These are phyloP conservation scores for Penicillium sp. DNA, from an alignment of 2,329 filamentous ascomycete genomes.

Conservation along the genomic window DNA sequence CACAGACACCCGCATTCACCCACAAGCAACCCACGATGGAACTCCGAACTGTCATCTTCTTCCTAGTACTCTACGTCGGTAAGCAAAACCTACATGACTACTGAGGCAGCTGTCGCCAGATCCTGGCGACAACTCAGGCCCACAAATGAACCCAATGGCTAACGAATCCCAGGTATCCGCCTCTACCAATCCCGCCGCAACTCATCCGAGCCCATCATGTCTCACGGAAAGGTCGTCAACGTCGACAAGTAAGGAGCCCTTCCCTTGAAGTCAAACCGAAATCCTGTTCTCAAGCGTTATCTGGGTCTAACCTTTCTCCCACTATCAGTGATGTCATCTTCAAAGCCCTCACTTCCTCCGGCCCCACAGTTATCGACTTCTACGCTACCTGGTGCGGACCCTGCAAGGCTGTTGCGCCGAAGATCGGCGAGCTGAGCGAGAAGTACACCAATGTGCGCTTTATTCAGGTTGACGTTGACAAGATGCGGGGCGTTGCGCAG, in stretches of 20 bases:
- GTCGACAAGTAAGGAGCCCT: slow-evolving; percentile 34
- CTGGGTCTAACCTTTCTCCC: background rate
- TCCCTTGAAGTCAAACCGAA: background rate
- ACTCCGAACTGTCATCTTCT: slow-evolving; percentile 20
- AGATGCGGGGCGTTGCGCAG: slow-evolving; percentile 49
- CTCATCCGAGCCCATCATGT: slow-evolving; percentile 23
- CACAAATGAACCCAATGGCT: background rate
- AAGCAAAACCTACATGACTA: background rate
- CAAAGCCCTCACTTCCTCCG: slow-evolving; percentile 48
- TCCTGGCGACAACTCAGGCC: background rate
- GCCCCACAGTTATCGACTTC: slow-evolving; percentile 56
- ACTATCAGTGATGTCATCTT: slow-evolving; percentile 59
- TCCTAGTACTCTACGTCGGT: slow-evolving; percentile 21
- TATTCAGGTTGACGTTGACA: slow-evolving; percentile 57
- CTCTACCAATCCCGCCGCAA: slow-evolving; percentile 13
- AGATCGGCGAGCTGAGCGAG: slow-evolving; percentile 53
- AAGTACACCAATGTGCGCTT: slow-evolving; percentile 53
- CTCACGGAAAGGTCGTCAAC: slow-evolving; percentile 38
- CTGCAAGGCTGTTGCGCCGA: slow-evolving; percentile 55
- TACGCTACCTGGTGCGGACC: slow-evolving; percentile 59
- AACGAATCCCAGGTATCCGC: slow-evolving; percentile 14
- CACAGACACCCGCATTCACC: slow-evolving; percentile 1
- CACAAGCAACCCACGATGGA: slow-evolving; percentile 23
- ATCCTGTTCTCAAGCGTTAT: too few relatives aligned
- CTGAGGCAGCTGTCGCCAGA: background rate